Conservation (phyloP, 2,329 filamentous ascomycete species). For the Paecilomyces niveus region DNA sequence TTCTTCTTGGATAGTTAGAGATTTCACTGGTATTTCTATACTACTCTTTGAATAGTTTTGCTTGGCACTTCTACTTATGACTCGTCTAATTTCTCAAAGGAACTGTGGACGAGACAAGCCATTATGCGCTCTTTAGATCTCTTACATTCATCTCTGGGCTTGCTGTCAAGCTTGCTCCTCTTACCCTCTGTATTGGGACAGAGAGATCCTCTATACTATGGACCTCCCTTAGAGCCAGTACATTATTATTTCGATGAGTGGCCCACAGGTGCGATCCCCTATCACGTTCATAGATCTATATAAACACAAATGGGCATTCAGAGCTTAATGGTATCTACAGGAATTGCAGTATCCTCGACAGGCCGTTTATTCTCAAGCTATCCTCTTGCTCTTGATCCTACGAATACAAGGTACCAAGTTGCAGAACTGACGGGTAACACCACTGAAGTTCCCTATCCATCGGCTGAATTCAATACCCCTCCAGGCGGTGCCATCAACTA, state of each 20-base stretch:
- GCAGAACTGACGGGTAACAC: constrained; percentile 39
- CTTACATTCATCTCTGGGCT: background rate
- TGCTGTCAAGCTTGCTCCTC: background rate
- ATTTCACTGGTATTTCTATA: background rate
- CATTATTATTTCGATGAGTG: constrained; percentile 48
- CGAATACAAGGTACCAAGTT: constrained; percentile 45
- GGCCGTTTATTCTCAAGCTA: constrained; percentile 49
- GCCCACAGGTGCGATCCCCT: constrained; percentile 29
- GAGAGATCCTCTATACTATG: constrained; percentile 30
- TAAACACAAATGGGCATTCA: background rate
- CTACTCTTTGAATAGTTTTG: background rate
- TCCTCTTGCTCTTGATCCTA: constrained; percentile 42
- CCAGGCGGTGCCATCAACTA: constrained; percentile 47
- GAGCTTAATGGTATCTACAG: constrained; percentile 17
- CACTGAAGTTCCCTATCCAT: constrained; percentile 40
- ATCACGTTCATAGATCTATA: background rate
- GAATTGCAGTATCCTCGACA: constrained; percentile 45
- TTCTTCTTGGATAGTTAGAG: background rate
- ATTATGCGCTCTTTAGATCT: background rate
- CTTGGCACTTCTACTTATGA: background rate
- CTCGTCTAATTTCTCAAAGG: background rate
- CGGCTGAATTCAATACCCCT: constrained; percentile 40
- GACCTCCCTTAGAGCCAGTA: constrained; percentile 41
- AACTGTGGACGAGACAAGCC: background rate
- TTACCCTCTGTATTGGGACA: background rate